Base-by-base conservation (phyloP, 2,329 filamentous ascomycete genomes). In the Botrytis squamosa region DNA sequence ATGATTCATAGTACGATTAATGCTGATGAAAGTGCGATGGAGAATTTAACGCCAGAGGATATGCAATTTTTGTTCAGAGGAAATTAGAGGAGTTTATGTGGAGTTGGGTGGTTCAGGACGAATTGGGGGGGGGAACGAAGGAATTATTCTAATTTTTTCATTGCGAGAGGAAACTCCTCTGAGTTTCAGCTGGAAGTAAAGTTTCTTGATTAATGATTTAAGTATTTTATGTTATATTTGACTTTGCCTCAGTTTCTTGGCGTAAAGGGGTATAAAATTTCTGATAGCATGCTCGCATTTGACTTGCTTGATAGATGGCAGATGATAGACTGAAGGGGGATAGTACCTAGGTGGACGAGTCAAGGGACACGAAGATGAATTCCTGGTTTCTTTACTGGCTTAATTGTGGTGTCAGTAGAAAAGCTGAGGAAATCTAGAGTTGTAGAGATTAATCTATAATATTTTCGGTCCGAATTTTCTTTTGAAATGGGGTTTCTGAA, bases 1-100 rank as follows among this genome's bases (percentile, higher is more conserved):
- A 95, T 99, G 93, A 99, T 99, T 80, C 93, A 95, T 78, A 95
- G 94, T 42, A 99, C 96, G 0, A 95, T 99, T 82, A 98, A 98
- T 82, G 92, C 93, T 62, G 95, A 98, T 81, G 92, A 96, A 78
- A 88, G 92, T 64, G 94, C 95, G 0, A 93, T 98, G 89, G 94
- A 98, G 81, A 95, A 94, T 73, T 85, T 99, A 75, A 97, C 91
- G 22, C 91, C 93, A 0, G 92, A 95, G 82, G 96, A 99, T 81
- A 92, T 99, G 88, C 93, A 97, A 83, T 99, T 99, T 84, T 85
- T 99, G 77, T 99, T 99, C 88, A 89, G 95, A 52, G 95, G 94
- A 68, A 87, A 84, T 67, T 91, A 75, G 46, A 22, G 29, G 49
- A 0, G 12, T 68, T 55, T 3, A 38, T 40, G 8, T 2, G 65